Conservation (phyloP, 2,329 filamentous ascomycete genomes). For the Botrytis porri region DNA sequence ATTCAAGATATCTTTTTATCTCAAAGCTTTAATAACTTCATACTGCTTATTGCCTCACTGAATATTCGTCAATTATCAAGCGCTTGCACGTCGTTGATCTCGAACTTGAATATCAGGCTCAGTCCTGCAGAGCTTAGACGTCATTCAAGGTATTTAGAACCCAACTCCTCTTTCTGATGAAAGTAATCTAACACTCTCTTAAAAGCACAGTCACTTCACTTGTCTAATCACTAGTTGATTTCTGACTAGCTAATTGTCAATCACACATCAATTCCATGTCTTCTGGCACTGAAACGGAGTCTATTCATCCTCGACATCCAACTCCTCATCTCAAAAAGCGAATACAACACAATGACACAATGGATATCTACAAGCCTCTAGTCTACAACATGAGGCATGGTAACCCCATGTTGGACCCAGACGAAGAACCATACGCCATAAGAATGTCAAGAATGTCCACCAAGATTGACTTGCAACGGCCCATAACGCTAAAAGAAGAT, state of each 20-base stretch:
- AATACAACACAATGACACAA: not conserved
- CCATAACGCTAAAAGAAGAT: not conserved
- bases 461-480: not conserved
- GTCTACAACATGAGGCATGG: not conserved
- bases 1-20: not conserved
- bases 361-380: not conserved
- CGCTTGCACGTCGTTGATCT: not conserved
- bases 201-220: not conserved
- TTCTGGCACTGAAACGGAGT: not conserved
- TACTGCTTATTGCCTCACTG: not conserved
- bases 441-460: not conserved
- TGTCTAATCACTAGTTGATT: not conserved
- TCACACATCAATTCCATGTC: not conserved
- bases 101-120: not conserved
- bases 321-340: not conserved
- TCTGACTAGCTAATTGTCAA: not conserved
- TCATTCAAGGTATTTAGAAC: not conserved
- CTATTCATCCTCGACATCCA: not conserved
- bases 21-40: not conserved
- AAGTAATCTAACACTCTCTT: not conserved
- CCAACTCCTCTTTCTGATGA: not conserved
- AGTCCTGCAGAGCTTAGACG: not conserved
- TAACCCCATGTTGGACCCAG: accelerated
- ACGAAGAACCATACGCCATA: too few relatives aligned
- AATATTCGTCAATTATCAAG: not conserved